Conservation (phyloP, 192 early-diverging fungal genomes). For the Endogone sp. region DNA sequence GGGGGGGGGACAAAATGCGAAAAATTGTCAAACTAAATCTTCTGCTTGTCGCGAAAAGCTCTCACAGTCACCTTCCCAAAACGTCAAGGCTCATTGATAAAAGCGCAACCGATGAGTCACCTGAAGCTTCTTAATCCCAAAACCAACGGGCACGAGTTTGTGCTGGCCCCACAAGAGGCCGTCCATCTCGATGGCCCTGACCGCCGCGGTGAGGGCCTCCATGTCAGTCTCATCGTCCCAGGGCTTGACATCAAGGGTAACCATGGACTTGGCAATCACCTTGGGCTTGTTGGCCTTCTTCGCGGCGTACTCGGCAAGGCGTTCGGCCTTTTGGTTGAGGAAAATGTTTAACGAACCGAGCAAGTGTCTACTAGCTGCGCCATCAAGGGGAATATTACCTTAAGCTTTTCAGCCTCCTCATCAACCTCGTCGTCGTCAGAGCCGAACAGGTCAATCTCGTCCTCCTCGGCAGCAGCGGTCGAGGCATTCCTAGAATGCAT, state of each 20-base stretch:
- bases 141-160: conserved; percentile 82
- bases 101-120: too few relatives aligned
- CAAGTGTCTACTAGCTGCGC: too few relatives aligned
- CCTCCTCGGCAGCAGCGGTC: conserved; percentile 78
- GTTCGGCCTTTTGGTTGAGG: conserved; percentile 50
- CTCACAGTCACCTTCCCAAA: too few relatives aligned
- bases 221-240: conserved; percentile 98
- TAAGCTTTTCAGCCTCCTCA: conserved; percentile 85
- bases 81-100: too few relatives aligned
- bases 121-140: conserved; percentile 95
- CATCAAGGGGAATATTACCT: conserved; percentile 19
- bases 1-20: too few relatives aligned
- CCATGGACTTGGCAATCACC: conserved; percentile 86
- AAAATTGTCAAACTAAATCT: too few relatives aligned
- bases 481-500: too few relatives aligned
- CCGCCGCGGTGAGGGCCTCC: conserved; percentile 64
- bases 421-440: conserved; percentile 91
- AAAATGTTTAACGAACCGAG: too few relatives aligned
- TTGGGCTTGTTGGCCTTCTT: conserved; percentile 91
- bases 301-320: conserved; percentile 85
- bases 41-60: too few relatives aligned
- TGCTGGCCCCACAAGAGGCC: conserved; percentile 87
- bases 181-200: conserved; percentile 77
- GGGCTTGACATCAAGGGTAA: conserved; percentile 93
- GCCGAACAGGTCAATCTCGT: conserved; percentile 94